Percentiles rank a stretch among this genome's conserved stretches.
Evolutionary conservation across 2,329 filamentous ascomycete genomes (phyloP).

Genomic region (Aspergillus eucalypticola): DNA sequence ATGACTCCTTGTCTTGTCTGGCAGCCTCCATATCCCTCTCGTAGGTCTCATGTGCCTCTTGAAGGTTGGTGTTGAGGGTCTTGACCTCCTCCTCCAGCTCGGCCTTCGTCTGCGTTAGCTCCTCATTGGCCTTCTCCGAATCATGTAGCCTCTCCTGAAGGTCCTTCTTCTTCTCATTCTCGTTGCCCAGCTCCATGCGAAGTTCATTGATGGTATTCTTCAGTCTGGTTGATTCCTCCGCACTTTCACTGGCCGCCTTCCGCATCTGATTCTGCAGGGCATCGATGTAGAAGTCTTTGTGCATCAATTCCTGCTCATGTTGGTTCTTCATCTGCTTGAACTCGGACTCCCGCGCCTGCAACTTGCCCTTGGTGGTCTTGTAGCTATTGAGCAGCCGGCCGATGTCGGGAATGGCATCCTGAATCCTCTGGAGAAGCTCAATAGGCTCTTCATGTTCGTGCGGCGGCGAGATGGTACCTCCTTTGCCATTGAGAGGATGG

Average conservation of each 20-base stretch:
- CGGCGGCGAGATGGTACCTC: conserved; percentile 31
- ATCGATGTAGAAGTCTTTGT: conserved; percentile 57
- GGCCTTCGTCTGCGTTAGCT: conserved; percentile 47
- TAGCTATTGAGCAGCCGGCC: conserved; percentile 48
- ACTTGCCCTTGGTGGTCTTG: conserved; percentile 53
- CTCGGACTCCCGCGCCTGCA: conserved; percentile 51
- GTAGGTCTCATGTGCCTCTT: conserved; percentile 48
- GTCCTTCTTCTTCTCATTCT: conserved; percentile 53
- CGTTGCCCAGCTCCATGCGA: conserved; percentile 51
- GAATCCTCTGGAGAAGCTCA: conserved; percentile 46
- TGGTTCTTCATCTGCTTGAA: conserved; percentile 52
- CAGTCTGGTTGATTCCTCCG: conserved; percentile 48
- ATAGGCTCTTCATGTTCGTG: conserved; percentile 37
- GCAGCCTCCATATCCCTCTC: conserved; percentile 37
- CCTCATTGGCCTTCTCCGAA: conserved; percentile 47
- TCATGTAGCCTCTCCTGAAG: conserved; percentile 49
- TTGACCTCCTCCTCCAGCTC: conserved; percentile 46
- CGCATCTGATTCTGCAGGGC: conserved; percentile 53
- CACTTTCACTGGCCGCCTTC: conserved; percentile 51
- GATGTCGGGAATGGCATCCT: conserved; percentile 50
- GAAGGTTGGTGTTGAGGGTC: conserved; percentile 39
- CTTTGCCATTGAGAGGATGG: conserved; percentile 25
- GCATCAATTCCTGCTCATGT: conserved; percentile 53
- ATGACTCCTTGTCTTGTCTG: conserved; percentile 35
- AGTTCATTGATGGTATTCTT: conserved; percentile 50